Evolutionary conservation across 306 rosid genomes (phyloP).

Genomic region (Begonia peltatifolia): DNA sequence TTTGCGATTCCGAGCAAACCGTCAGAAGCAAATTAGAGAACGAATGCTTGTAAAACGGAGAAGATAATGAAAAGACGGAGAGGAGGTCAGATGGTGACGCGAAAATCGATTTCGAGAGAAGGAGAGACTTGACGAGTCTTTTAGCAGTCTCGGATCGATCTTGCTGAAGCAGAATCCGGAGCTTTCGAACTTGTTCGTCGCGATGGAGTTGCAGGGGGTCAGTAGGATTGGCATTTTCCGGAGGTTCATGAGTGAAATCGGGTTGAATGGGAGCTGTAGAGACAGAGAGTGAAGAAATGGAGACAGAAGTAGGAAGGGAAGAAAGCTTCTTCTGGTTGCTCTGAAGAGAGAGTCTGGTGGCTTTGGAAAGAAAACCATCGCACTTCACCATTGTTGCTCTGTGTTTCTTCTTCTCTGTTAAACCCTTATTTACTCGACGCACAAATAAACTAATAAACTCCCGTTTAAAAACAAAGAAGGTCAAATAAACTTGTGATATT

Average conservation of each 20-base stretch:
- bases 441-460: too few species aligned
- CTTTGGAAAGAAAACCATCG: not conserved
- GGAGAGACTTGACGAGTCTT: slow-evolving; percentile 33
- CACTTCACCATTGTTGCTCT: not conserved
- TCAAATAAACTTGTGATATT: too few species aligned
- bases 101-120: slow-evolving; percentile 23
- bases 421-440: not conserved
- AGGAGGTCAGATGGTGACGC: slow-evolving; percentile 42
- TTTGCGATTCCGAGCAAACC: slow-evolving; percentile 29
- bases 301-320: not conserved
- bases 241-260: not conserved
- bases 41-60: slow-evolving; percentile 25
- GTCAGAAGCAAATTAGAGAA: slow-evolving; percentile 35
- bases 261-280: not conserved
- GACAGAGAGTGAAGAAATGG: not conserved
- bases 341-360: not conserved
- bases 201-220: slow-evolving; percentile 14
- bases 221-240: slow-evolving; percentile 3
- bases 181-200: slow-evolving; percentile 28
- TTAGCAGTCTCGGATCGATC: slow-evolving; percentile 24
- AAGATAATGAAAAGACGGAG: slow-evolving; percentile 23
- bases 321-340: not conserved
- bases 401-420: not conserved
- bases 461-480: too few species aligned
- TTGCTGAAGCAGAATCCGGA: slow-evolving; percentile 30